Evolutionary conservation across 2,329 filamentous ascomycete species (phyloP).

Genomic region (Chrysoporthe puriensis): DNA sequence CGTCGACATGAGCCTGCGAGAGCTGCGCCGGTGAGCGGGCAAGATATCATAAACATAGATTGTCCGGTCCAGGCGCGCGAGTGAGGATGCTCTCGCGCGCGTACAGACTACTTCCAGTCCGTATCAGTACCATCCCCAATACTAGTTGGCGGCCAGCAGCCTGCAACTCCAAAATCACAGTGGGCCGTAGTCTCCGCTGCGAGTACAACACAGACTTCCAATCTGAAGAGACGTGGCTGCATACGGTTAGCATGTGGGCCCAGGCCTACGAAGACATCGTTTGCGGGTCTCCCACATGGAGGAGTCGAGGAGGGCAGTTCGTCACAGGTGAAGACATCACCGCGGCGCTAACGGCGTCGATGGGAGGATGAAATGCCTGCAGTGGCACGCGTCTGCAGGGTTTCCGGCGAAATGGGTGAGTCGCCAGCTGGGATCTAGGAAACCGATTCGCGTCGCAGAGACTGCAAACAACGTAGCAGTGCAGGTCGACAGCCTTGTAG

Average conservation of each 20-base stretch:
- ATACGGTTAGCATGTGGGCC: background rate
- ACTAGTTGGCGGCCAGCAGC: slow-evolving; percentile 9
- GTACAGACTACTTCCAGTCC: background rate
- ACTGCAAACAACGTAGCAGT: background rate
- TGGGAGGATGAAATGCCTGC: background rate
- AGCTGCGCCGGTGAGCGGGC: background rate
- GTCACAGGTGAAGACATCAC: background rate
- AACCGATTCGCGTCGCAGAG: background rate
- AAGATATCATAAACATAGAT: background rate
- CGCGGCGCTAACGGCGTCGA: background rate
- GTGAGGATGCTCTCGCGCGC: background rate
- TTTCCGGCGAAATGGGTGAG: background rate
- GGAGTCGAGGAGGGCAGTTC: background rate
- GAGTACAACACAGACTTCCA: background rate
- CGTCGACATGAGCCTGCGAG: background rate
- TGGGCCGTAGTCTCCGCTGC: background rate
- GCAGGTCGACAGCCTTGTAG: background rate
- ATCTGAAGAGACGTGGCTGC: background rate
- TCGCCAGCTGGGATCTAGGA: background rate
- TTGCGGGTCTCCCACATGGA: background rate
- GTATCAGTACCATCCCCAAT: background rate
- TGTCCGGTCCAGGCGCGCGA: background rate
- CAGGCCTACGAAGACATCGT: background rate
- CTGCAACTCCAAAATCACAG: background rate
- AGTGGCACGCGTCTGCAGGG: background rate